These are phyloP conservation scores for Suillus paluster DNA, from an alignment of 768 basidiomycete genomes.

Conservation along the genomic window DNA sequence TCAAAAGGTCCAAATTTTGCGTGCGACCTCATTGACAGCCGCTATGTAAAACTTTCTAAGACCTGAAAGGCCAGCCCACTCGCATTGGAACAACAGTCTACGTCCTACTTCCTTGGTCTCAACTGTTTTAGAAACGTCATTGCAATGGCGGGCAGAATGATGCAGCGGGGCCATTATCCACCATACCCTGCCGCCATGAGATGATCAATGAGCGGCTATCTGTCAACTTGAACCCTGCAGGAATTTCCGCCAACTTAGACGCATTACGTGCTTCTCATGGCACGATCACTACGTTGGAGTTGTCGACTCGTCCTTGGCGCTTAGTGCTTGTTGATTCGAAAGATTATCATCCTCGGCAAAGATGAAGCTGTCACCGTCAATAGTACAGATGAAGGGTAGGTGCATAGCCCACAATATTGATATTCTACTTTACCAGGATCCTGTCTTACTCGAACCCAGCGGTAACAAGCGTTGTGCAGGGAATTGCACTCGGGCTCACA, in stretches of 20 bases:
- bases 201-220: background rate
- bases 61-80: background rate
- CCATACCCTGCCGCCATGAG: too few relatives aligned
- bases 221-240: conserved; percentile 1
- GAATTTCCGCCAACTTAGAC: background rate
- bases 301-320: background rate
- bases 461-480: conserved; percentile 22
- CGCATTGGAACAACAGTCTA: background rate
- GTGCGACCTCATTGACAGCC: background rate
- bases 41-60: background rate
- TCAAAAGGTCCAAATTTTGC: background rate
- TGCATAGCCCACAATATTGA: background rate
- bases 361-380: background rate
- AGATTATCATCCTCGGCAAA: background rate
- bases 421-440: background rate
- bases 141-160: background rate
- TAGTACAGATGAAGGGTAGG: background rate
- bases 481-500: conserved; percentile 21
- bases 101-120: background rate
- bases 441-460: background rate
- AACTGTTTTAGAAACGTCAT: background rate
- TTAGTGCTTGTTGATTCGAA: background rate
- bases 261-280: background rate
- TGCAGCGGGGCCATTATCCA: background rate
- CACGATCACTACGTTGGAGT: background rate